Evolutionary conservation across 306 rosid species (phyloP), one percentile per base, ranked within the genome.

Genomic region (Abrus pulchellus): DNA sequence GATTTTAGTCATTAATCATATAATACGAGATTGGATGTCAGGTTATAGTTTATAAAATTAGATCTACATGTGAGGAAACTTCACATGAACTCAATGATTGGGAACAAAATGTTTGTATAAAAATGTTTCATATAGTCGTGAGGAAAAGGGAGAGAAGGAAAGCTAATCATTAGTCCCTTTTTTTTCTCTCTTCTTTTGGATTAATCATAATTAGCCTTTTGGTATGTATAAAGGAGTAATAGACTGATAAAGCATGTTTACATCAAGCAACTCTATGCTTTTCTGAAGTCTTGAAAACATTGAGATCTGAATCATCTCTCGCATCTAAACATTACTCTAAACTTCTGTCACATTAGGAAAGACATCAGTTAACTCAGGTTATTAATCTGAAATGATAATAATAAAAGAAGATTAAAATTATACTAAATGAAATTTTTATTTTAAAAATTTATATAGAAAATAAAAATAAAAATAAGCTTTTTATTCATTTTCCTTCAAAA

Each of bases 11-110:
- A 59, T 59, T 69, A 41, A 60, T 82, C 47, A 55, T 64, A 55
- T 38, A 62, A 61, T 57, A 68, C 27, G 0, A 76, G 44, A 34
- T 11, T 67, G 30, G 82, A 48, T 49, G 81, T 60, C 41, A 48
- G 49, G 55, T 74, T 66, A 62, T 53, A 41, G 44, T 47, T 73
- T 43, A 75, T 38, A 27, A 66, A 75, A 74, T 53, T 64, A 64
- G 38, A 73, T 80, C 64, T 62, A 43, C 50, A 72, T 52, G 62
- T 68, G 63, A 43, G 82, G 74, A 74, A 81, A 74, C 69, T 50
- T 28, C 90, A 84, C 82, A 61, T 87, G 82, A 78, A 32, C 3
- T 69, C 74, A 78, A 81, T 81, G 86, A 87, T 83, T 87, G 75
- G 50, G 43, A 66, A 70, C 56, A 63, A 64, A 65, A 28, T 73